phyloP scores from a whole-genome alignment of 1,284 basidiomycete genomes.

The Chalciporus sp. region DNA sequence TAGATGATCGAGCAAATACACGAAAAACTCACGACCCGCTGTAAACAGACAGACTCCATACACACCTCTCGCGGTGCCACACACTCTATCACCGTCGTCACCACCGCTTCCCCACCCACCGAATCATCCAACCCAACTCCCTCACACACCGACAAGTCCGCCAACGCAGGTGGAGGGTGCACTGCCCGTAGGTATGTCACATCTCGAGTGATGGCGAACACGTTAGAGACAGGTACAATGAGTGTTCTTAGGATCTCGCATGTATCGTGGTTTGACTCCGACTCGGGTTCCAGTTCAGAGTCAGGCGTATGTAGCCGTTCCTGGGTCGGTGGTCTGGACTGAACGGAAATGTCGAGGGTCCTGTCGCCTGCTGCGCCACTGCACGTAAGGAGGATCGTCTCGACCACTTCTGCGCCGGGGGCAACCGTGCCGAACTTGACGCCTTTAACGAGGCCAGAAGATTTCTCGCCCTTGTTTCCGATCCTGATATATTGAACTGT shows the following conservation, averaged over 20 bases:
- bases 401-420: constrained; percentile 55
- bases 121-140: no score
- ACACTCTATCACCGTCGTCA: constrained; percentile 54
- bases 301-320: constrained; percentile 6
- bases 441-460: constrained; percentile 73
- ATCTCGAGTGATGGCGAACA: constrained; percentile 53
- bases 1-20: not conserved
- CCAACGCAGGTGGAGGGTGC: constrained; percentile 29
- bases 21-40: constrained; percentile 44
- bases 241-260: constrained; percentile 69
- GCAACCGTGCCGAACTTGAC: constrained; percentile 62
- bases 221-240: constrained; percentile 55
- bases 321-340: constrained; percentile 45
- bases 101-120: constrained; percentile 53
- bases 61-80: constrained; percentile 54
- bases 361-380: constrained; percentile 63
- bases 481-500: constrained; percentile 66
- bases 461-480: constrained; percentile 51
- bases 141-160: constrained; percentile 44
- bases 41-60: constrained; percentile 51
- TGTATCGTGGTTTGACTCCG: constrained; percentile 14
- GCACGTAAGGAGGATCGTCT: constrained; percentile 59
- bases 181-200: constrained; percentile 50
- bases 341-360: constrained; percentile 70
- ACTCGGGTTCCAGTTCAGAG: constrained; percentile 1